Percentiles rank a stretch among this genome's conserved stretches.
Conservation (phyloP, 2,329 filamentous ascomycete species). For the Parasarocladium wereldwijsianum region DNA sequence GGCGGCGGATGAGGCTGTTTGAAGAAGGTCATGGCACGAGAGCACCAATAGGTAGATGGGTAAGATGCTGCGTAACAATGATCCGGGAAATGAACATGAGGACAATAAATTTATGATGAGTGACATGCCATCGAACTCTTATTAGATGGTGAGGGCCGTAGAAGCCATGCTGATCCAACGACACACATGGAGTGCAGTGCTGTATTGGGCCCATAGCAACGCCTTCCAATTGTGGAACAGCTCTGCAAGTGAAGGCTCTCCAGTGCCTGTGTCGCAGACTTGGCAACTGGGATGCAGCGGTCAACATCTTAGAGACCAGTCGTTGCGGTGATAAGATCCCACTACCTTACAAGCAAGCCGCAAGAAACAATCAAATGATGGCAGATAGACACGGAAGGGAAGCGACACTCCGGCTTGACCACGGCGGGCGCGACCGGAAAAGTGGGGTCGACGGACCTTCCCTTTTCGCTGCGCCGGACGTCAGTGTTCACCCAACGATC, state of each 20-base stretch:
- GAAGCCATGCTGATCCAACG: neutral
- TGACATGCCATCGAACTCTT: neutral
- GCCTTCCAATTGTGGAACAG: too few relatives aligned
- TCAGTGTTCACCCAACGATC: neutral
- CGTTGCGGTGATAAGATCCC: neutral
- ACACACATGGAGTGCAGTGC: neutral
- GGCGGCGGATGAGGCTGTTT: too few relatives aligned
- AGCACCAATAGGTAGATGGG: too few relatives aligned
- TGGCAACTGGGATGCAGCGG: neutral
- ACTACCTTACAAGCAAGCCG: neutral
- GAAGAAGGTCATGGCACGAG: too few relatives aligned
- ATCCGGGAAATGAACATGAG: too few relatives aligned
- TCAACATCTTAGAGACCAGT: neutral
- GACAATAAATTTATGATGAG: neutral
- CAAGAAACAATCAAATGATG: neutral
- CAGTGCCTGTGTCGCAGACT: too few relatives aligned
- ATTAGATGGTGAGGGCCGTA: neutral
- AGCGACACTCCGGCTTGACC: neutral
- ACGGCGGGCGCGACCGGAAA: neutral
- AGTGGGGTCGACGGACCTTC: neutral
- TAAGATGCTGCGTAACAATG: too few relatives aligned
- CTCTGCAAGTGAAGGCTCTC: too few relatives aligned
- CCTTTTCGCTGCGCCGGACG: neutral
- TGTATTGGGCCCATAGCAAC: neutral
- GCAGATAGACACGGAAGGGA: neutral